Base-by-base conservation (phyloP, 345 rosid genomes). In the Salix arbutifolia region DNA sequence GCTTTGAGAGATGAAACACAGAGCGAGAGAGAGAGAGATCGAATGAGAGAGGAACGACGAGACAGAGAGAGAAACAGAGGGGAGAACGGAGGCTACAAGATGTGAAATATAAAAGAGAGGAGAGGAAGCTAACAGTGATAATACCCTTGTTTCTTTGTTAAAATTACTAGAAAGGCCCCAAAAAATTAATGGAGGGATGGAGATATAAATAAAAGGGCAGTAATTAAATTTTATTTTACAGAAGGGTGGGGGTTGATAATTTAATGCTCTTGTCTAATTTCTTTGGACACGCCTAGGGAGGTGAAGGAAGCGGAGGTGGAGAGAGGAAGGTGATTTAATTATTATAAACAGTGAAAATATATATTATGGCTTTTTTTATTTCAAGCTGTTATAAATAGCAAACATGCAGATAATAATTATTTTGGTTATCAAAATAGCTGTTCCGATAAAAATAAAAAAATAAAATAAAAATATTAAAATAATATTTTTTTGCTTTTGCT, bases 161-260 rank as follows among this genome's bases (percentile, higher is more conserved):
- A 10, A 70, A 75, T 80, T 75, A 75, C 60, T 21, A 53, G 9
- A 53, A 53, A 53, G 21, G 25, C 60, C 60, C 25, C 77, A 7
- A 4, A 19, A 40, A 33, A 60, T 30, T 6, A 44, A 74, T 70
- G 16, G 33, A 14, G 3, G 3, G 18, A 30, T 16, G n/a, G 23
- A 30, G 38, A 30, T 50, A 19, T 30, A 30, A 14, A 8, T 38
- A 33, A 33, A 33, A 33, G 48, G 17, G 7, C 40, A 19, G 56
- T 42, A 12, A 46, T 46, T 46, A 46, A 46, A 46, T 46, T 46
- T 33, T 5, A 33, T 33, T 33, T 33, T 46, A 21, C 60, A 8
- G 9, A 21, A 53, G 37, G 6, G 6, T 33, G 50, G 50, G 50
- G 50, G 4, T 13, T 4, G 13, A 44, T 53, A 53, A 52, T 18